Conservation (phyloP, 257 asterid genomes). For the Leonotis leonurus region DNA sequence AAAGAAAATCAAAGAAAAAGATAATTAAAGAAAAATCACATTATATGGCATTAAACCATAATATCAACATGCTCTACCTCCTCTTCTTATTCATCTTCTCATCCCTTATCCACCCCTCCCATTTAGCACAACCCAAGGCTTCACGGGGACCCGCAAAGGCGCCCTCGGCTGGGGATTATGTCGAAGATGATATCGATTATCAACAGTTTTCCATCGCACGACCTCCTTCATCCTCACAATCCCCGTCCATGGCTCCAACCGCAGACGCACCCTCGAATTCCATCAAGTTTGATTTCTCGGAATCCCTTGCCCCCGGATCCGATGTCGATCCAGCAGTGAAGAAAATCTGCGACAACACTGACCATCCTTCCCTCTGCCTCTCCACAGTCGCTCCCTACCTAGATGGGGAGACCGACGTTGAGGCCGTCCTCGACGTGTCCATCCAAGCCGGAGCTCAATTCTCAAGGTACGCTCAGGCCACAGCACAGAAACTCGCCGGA, state of each 20-base stretch:
- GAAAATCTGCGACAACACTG: conserved; percentile 30
- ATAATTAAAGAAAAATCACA: neutral
- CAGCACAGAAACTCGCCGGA: conserved; percentile 12
- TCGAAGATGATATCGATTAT: neutral
- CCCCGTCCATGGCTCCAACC: conserved; percentile 3
- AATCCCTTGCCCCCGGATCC: neutral
- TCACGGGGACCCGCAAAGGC: neutral
- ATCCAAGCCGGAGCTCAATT: conserved; percentile 13
- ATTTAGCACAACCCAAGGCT: neutral
- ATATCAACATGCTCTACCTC: conserved; percentile 12
- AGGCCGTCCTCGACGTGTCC: conserved; percentile 23
- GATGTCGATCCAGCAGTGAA: conserved; percentile 15
- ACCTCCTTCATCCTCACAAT: conserved; percentile 11
- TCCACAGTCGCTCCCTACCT: conserved; percentile 23
- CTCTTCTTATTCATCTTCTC: conserved; percentile 15
- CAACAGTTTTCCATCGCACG: neutral
- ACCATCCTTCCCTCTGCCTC: conserved; percentile 31
- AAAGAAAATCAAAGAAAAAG: neutral
- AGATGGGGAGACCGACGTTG: conserved; percentile 19
- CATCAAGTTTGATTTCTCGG: conserved; percentile 6
- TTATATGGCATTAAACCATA: conserved; percentile 19
- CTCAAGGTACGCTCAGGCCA: conserved; percentile 6
- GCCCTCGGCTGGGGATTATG: neutral
- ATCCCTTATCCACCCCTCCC: conserved; percentile 15
- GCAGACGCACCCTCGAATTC: neutral